Conservation (phyloP, 2,329 filamentous ascomycete genomes). For the Byssothecium circinans region DNA sequence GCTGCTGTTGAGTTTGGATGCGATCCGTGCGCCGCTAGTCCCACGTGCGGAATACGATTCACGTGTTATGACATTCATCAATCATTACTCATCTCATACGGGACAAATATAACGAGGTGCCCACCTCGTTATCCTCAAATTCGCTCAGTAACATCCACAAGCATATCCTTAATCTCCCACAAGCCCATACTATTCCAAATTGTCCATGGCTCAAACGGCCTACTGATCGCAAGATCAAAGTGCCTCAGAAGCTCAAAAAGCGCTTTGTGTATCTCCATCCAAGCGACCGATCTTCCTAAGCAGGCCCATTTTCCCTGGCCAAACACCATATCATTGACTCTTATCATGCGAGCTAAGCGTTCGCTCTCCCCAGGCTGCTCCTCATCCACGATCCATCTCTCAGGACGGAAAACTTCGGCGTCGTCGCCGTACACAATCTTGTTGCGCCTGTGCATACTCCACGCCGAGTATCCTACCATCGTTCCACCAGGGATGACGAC, state of each 20-base stretch:
- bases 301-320: slow-evolving; percentile 42
- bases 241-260: slow-evolving; percentile 45
- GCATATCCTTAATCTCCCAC: slow-evolving; percentile 37
- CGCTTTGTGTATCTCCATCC: slow-evolving; percentile 45
- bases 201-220: slow-evolving; percentile 35
- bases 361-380: slow-evolving; percentile 21
- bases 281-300: slow-evolving; percentile 37
- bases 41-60: too few relatives aligned
- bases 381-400: slow-evolving; percentile 50
- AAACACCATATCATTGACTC: slow-evolving; percentile 40
- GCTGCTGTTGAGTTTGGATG: not conserved
- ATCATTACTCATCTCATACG: too few relatives aligned
- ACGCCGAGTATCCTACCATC: slow-evolving; percentile 37
- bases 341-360: slow-evolving; percentile 33
- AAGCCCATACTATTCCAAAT: slow-evolving; percentile 30
- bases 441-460: slow-evolving; percentile 37
- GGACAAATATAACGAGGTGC: too few relatives aligned
- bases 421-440: slow-evolving; percentile 42
- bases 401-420: slow-evolving; percentile 51
- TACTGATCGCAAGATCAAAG: slow-evolving; percentile 37
- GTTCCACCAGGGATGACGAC: slow-evolving; percentile 40
- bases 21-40: too few relatives aligned
- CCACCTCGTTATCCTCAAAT: too few relatives aligned
- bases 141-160: slow-evolving; percentile 32
- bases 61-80: too few relatives aligned